Evolutionary conservation across 176 grass and related monocot species (phyloP).

Genomic region (Ensete ventricosum): DNA sequence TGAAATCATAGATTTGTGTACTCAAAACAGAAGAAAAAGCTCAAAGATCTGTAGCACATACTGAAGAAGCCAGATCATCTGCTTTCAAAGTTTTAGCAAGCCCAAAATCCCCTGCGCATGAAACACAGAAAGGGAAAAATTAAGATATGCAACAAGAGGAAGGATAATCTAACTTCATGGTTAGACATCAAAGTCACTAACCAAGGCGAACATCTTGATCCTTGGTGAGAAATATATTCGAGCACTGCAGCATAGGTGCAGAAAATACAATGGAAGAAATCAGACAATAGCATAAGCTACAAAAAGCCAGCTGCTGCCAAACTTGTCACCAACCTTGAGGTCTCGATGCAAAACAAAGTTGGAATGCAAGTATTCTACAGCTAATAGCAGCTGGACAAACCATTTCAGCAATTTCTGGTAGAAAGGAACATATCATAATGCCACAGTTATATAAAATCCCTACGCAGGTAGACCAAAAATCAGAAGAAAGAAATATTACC

Average conservation of each 20-base stretch:
- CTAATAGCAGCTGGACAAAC: slow-evolving; percentile 82
- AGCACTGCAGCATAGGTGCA: slow-evolving; percentile 57
- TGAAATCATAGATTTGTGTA: too few species aligned
- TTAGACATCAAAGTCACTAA: slow-evolving; percentile 33
- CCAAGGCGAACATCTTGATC: slow-evolving; percentile 93
- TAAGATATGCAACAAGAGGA: neutral
- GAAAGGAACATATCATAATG: slow-evolving; percentile 27
- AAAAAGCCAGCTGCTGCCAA: slow-evolving; percentile 7
- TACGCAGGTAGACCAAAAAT: slow-evolving; percentile 4
- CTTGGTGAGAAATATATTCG: slow-evolving; percentile 99
- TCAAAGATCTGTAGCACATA: slow-evolving; percentile 23
- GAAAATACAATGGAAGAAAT: slow-evolving; percentile 1
- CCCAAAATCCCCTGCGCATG: slow-evolving; percentile 85
- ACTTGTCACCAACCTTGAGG: slow-evolving; percentile 52
- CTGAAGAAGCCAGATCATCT: slow-evolving; percentile 94
- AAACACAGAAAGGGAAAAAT: slow-evolving; percentile 24
- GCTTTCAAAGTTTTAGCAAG: slow-evolving; percentile 96
- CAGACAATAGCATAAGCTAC: neutral
- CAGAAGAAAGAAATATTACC: slow-evolving; percentile 34
- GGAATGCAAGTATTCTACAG: slow-evolving; percentile 92
- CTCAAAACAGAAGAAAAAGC: neutral
- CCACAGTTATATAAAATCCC: neutral
- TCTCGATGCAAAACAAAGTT: slow-evolving; percentile 98
- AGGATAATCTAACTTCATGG: neutral
- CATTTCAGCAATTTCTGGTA: slow-evolving; percentile 90